phyloP scores from a whole-genome alignment of 805 yeast genomes.

The Candida montana region DNA sequence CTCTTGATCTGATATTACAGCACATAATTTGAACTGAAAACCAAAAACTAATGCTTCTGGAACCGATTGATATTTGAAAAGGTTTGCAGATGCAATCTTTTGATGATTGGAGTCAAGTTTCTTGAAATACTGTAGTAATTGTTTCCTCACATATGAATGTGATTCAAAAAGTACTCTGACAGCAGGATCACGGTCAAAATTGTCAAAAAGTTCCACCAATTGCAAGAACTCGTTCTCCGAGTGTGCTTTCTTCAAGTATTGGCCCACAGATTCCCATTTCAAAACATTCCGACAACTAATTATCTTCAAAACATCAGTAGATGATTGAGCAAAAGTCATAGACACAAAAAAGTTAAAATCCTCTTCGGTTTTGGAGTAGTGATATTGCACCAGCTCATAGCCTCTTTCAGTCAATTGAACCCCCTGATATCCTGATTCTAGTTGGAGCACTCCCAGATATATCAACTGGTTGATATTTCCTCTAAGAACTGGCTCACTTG shows the following conservation, averaged over 20 bases:
- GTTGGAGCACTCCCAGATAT: conserved; percentile 4
- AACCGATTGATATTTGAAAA: neutral
- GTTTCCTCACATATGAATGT: neutral
- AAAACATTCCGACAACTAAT: conserved; percentile 1
- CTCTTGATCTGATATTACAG: too few relatives aligned
- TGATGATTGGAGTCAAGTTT: neutral
- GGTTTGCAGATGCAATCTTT: neutral
- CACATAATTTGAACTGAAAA: conserved; percentile 6
- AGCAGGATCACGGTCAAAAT: neutral
- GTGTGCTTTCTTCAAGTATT: neutral
- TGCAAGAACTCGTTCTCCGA: conserved; percentile 2
- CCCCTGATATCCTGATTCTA: conserved; percentile 1
- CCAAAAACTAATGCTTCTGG: conserved; percentile 2
- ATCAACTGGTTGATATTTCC: conserved; percentile 4
- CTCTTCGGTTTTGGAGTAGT: neutral
- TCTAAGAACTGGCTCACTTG: conserved; percentile 3
- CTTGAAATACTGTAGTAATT: neutral
- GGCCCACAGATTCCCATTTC: neutral
- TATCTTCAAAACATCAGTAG: neutral
- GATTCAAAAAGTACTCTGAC: conserved; percentile 1
- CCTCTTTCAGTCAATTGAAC: conserved; percentile 5
- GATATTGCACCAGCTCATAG: neutral
- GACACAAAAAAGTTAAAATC: conserved; percentile 1
- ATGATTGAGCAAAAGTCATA: neutral
- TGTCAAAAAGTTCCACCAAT: conserved; percentile 1